These are phyloP conservation scores for Salvia rosmarinus DNA, from an alignment of 257 asterid species.

Conservation along the genomic window DNA sequence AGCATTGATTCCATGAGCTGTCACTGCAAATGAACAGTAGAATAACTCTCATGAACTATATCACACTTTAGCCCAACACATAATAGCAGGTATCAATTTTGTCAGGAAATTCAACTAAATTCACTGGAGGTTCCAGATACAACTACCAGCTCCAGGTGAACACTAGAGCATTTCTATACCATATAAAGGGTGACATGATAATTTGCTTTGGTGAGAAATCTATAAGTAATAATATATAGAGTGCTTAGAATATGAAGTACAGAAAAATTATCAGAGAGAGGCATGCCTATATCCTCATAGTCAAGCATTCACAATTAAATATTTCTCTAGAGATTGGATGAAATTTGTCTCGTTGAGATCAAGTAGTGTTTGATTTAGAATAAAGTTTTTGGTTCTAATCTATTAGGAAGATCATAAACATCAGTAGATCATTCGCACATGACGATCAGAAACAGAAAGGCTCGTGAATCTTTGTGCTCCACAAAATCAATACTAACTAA, in stretches of 20 bases:
- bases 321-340: neutral
- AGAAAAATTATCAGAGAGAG: neutral
- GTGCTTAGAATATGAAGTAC: neutral
- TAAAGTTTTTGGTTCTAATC: too few relatives aligned
- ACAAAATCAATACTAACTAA: slow-evolving; percentile 3
- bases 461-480: slow-evolving; percentile 9
- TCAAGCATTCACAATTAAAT: slow-evolving; percentile 1
- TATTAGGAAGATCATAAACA: slow-evolving; percentile 2
- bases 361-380: too few relatives aligned
- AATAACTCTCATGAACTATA: slow-evolving; percentile 1
- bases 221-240: neutral
- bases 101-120: slow-evolving; percentile 16
- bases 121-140: slow-evolving; percentile 8
- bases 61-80: slow-evolving; percentile 16
- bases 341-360: neutral
- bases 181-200: slow-evolving; percentile 1
- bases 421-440: slow-evolving; percentile 10
- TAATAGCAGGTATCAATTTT: neutral
- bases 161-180: slow-evolving; percentile 11
- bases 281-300: neutral
- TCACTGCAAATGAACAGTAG: slow-evolving; percentile 55
- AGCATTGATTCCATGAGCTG: slow-evolving; percentile 94
- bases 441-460: slow-evolving; percentile 17
- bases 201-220: neutral
- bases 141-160: slow-evolving; percentile 27